Percentiles rank a stretch among this genome's conserved stretches.
Evolutionary conservation across 2,329 filamentous ascomycete species (phyloP).

Genomic region (Calonectria hawksworthii): DNA sequence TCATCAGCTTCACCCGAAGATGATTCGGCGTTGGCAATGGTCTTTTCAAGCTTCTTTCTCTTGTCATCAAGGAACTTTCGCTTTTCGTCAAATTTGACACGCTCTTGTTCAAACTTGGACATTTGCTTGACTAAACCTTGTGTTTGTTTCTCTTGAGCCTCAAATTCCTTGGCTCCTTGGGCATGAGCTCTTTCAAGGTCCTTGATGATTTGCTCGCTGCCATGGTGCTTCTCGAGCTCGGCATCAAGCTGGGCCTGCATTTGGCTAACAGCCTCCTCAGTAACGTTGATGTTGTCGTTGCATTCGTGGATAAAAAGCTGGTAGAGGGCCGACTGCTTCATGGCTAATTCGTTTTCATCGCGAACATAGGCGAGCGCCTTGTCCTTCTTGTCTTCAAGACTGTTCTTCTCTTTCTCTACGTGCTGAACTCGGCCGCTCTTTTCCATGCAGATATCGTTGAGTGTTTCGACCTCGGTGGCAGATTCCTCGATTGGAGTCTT

Average conservation of each 20-base stretch:
- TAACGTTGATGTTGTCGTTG: slow-evolving; percentile 88
- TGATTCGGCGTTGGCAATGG: slow-evolving; percentile 82
- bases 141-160: slow-evolving; percentile 84
- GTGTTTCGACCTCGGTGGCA: slow-evolving; percentile 87
- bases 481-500: slow-evolving; percentile 97
- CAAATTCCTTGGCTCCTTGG: slow-evolving; percentile 85
- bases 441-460: slow-evolving; percentile 95
- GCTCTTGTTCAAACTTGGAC: slow-evolving; percentile 94
- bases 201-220: slow-evolving; percentile 91
- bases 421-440: slow-evolving; percentile 97
- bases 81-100: slow-evolving; percentile 98
- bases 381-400: slow-evolving; percentile 96
- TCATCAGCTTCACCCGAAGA: slow-evolving; percentile 81
- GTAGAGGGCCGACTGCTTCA: slow-evolving; percentile 92
- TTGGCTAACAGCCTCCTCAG: slow-evolving; percentile 90
- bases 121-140: slow-evolving; percentile 88
- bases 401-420: slow-evolving; percentile 96
- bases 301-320: slow-evolving; percentile 93
- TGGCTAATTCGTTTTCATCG: slow-evolving; percentile 92
- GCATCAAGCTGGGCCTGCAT: slow-evolving; percentile 88
- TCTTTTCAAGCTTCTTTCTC: slow-evolving; percentile 94
- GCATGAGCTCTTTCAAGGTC: slow-evolving; percentile 88
- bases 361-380: slow-evolving; percentile 89
- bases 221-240: slow-evolving; percentile 92
- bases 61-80: slow-evolving; percentile 93